These are phyloP conservation scores for Apiotrichum gracile DNA, from an alignment of 1,284 basidiomycete species.

Conservation along the genomic window DNA sequence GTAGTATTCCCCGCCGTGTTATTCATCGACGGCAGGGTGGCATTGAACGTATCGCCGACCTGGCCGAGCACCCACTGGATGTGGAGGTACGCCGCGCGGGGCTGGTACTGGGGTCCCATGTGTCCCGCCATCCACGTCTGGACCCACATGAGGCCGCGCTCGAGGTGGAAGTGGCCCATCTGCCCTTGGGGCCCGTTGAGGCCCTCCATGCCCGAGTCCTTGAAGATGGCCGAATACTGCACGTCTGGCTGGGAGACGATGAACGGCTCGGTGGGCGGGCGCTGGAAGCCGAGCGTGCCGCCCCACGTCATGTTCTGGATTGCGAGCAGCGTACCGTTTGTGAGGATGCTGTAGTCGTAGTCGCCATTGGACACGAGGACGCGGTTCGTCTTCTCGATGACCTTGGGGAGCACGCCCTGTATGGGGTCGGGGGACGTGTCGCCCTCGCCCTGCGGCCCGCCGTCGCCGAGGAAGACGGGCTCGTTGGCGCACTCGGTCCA, in stretches of 20 bases:
- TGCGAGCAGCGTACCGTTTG: constrained; percentile 21
- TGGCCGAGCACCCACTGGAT: constrained; percentile 21
- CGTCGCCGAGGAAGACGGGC: constrained; percentile 56
- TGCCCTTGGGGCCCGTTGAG: constrained; percentile 12
- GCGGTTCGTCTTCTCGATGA: constrained; percentile 59
- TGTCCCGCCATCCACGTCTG: constrained; percentile 17
- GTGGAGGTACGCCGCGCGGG: constrained; percentile 14
- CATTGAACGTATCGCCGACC: constrained; percentile 1
- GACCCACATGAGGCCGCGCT: constrained; percentile 25
- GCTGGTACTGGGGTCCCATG: constrained; percentile 20
- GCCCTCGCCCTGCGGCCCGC: constrained; percentile 15
- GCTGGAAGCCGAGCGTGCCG: constrained; percentile 25
- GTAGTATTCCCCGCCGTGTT: no score
- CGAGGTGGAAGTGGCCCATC: constrained; percentile 22
- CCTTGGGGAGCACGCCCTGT: constrained; percentile 19
- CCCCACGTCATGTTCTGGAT: constrained; percentile 41
- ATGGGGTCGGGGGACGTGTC: constrained; percentile 59
- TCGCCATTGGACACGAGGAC: constrained; percentile 63
- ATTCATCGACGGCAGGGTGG: no score
- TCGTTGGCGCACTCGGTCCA: constrained; percentile 60
- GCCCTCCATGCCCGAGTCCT: neutral
- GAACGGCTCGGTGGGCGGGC: constrained; percentile 10
- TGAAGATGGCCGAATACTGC: neutral
- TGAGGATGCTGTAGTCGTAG: constrained; percentile 3
- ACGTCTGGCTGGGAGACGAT: constrained; percentile 4